Percentiles rank a stretch among this genome's conserved stretches.
phyloP scores from a whole-genome alignment of 306 rosid genomes.

The Sicyos edulis region DNA sequence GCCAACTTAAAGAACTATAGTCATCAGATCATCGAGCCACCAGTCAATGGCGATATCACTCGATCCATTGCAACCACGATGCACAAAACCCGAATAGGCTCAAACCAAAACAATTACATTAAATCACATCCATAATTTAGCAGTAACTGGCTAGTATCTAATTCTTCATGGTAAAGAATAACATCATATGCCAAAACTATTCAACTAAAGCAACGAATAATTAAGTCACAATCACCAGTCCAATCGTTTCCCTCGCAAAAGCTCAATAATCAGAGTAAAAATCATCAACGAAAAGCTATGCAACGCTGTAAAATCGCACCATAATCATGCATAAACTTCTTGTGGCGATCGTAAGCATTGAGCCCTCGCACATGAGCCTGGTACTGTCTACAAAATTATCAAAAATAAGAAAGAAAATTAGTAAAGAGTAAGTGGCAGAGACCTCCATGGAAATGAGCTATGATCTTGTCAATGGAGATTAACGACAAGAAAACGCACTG shows the following conservation, averaged over 20 bases:
- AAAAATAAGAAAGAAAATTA: not conserved
- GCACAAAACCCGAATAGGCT: slow-evolving; percentile 1
- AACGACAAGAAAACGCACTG: slow-evolving; percentile 25
- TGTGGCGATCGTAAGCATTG: slow-evolving; percentile 52
- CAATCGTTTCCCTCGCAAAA: not conserved
- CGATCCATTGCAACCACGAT: not conserved
- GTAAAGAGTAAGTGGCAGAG: not conserved
- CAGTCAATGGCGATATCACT: not conserved
- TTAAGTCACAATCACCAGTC: slow-evolving; percentile 1
- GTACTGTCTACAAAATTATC: slow-evolving; percentile 34
- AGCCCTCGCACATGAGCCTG: slow-evolving; percentile 58
- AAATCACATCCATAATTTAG: not conserved
- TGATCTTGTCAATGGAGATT: not conserved
- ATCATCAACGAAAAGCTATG: not conserved
- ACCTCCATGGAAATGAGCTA: not conserved
- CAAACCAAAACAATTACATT: not conserved
- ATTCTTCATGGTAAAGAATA: not conserved
- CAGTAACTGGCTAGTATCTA: not conserved
- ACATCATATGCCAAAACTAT: not conserved
- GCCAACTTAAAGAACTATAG: not conserved
- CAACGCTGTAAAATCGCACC: slow-evolving; percentile 29
- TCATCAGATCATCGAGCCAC: not conserved
- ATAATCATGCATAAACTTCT: slow-evolving; percentile 55
- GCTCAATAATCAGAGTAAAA: not conserved
- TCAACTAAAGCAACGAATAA: not conserved